Evolutionary conservation across 1,284 basidiomycete genomes (phyloP).

Genomic region (Puccinia triticina): DNA sequence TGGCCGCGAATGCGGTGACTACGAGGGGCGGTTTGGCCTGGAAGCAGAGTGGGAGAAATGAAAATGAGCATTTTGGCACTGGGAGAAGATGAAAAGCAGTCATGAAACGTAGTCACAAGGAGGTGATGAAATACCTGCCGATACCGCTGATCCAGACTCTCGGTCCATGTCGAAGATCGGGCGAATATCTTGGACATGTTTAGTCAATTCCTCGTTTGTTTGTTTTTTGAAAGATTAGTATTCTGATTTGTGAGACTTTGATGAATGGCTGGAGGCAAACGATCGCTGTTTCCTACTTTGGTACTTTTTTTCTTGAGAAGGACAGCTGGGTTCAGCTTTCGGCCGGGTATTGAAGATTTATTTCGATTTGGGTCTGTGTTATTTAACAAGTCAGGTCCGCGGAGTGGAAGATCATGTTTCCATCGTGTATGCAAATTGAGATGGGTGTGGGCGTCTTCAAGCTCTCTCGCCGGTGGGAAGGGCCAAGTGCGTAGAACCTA

Average conservation of each 20-base stretch:
- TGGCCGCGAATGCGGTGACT: slow-evolving; percentile 41
- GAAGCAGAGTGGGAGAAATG: neutral
- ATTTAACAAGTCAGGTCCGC: too few relatives aligned
- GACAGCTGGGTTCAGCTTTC: too few relatives aligned
- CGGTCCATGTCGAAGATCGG: slow-evolving; percentile 37
- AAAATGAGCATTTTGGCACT: neutral
- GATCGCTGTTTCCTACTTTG: too few relatives aligned
- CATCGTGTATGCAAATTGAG: too few relatives aligned
- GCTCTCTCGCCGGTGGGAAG: too few relatives aligned
- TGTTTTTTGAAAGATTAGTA: neutral
- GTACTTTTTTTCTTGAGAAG: too few relatives aligned
- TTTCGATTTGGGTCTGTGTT: too few relatives aligned
- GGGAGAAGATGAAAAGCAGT: neutral
- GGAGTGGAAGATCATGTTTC: too few relatives aligned
- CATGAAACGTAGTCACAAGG: slow-evolving; percentile 32
- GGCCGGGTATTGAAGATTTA: too few relatives aligned
- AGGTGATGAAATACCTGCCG: slow-evolving; percentile 48
- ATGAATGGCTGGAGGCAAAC: too few relatives aligned
- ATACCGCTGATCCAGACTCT: slow-evolving; percentile 46
- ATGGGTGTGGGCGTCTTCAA: too few relatives aligned
- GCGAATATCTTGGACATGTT: neutral
- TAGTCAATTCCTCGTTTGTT: neutral
- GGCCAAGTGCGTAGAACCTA: too few relatives aligned
- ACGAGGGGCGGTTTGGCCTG: slow-evolving; percentile 39
- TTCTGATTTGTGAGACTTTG: neutral